Evolutionary conservation across 2,329 filamentous ascomycete genomes (phyloP), one percentile per base, ranked within the genome.

Genomic region (Phialophora verrucosa): DNA sequence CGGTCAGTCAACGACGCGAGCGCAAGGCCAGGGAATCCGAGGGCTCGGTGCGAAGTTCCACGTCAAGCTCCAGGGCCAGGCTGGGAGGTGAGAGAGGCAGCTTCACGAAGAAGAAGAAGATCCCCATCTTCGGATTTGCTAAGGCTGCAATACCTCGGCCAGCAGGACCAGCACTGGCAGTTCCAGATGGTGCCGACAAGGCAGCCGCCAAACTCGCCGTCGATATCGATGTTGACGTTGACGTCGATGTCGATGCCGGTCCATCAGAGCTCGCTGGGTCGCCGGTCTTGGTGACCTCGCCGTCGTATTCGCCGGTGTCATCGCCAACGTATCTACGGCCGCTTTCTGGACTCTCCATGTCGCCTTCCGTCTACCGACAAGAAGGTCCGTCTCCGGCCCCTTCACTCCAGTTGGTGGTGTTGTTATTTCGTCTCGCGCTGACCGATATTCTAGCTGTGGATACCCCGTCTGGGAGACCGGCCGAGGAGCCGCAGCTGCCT

Each of bases 21-120:
- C 53, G 53, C 53, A 55, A 55, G 29, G 29, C 29, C 11, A 55
- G n/a, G 53, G 27, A 55, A 20, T 55, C 53, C 29, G 29, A 20
- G 20, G 49, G 49, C 49, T 27, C 53, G 14, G n/a, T 55, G 7
- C 53, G 27, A 35, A 31, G 12, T 14, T n/a, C 53, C 25, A 23
- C 25, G 17, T 55, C 29, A 35, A 31, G 49, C 49, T 29, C 20
- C 23, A 5, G 49, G 20, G 20, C 53, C 14, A 55, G n/a, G 29
- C 29, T 35, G 53, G 25, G 49, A 27, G 20, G 17, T n/a, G 53
- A 55, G n/a, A n/a, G 29, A 55, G 27, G 29, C 53, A 20, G 25
- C 17, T 11, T 32, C 4, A 12, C 53, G 14, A 55, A 32, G 29
- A 27, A 55, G 14, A 55, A 32, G 29, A 27, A 55, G 29, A 29